Evolutionary conservation across 768 basidiomycete species (phyloP).

Genomic region (Suillus clintonianus): DNA sequence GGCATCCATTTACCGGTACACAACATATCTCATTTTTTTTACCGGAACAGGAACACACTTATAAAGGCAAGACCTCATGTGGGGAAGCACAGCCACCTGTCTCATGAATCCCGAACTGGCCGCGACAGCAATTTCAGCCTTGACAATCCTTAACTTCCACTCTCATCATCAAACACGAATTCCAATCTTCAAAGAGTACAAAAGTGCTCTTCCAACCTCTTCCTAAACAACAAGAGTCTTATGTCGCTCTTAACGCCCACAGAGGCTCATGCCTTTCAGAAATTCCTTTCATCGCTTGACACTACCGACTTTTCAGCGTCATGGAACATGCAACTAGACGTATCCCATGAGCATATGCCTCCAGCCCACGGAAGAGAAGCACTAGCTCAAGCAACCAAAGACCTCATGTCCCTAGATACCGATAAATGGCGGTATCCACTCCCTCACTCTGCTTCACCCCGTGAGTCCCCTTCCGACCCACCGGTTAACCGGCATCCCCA

Average conservation of each 20-base stretch:
- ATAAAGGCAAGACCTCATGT: slow-evolving; percentile 22
- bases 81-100: slow-evolving; percentile 32
- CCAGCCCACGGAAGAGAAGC: slow-evolving; percentile 60
- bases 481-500: slow-evolving; percentile 18
- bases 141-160: slow-evolving; percentile 9
- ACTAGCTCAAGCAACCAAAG: slow-evolving; percentile 78
- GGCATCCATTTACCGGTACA: neutral
- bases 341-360: slow-evolving; percentile 46
- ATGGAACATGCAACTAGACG: slow-evolving; percentile 45
- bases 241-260: slow-evolving; percentile 69
- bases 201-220: neutral
- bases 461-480: slow-evolving; percentile 8
- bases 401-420: slow-evolving; percentile 73
- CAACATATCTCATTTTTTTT: too few relatives aligned
- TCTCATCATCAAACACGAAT: neutral
- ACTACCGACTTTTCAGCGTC: slow-evolving; percentile 42
- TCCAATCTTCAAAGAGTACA: neutral
- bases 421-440: slow-evolving; percentile 39
- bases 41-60: slow-evolving; percentile 5
- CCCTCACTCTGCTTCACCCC: slow-evolving; percentile 2
- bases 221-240: neutral
- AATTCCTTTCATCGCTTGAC: slow-evolving; percentile 63
- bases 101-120: slow-evolving; percentile 17
- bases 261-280: slow-evolving; percentile 68
- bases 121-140: slow-evolving; percentile 15